phyloP scores from a whole-genome alignment of 202 grass and related monocot genomes.

The Miscanthus sacchariflorus region DNA sequence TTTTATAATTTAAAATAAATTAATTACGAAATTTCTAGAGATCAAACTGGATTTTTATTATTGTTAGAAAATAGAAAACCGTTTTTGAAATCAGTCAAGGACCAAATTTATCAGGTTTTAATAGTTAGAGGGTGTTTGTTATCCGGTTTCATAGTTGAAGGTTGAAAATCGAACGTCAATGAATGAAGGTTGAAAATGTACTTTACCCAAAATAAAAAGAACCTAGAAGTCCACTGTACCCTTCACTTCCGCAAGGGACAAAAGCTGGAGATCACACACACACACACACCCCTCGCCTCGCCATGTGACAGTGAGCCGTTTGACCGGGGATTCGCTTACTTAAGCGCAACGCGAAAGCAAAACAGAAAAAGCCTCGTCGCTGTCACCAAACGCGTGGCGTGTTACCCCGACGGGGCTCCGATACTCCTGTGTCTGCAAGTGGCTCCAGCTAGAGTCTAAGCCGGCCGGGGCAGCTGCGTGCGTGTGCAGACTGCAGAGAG shows the following conservation, averaged over 20 bases:
- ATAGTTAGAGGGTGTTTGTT: no score
- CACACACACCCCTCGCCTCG: not conserved
- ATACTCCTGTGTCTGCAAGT: not conserved
- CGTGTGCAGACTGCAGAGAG: not conserved
- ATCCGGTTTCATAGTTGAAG: no score
- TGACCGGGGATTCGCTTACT: constrained; percentile 11
- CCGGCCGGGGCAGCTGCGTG: not conserved
- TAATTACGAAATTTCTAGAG: no score
- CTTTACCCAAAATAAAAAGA: not conserved
- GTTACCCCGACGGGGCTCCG: not conserved
- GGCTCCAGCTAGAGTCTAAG: not conserved
- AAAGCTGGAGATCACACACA: constrained; percentile 11
- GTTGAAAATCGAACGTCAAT: no score
- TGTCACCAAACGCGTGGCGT: not conserved
- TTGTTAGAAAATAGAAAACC: no score
- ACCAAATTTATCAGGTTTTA: no score
- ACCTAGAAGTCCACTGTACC: constrained; percentile 33
- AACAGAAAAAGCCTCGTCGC: not conserved
- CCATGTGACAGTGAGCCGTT: constrained; percentile 49
- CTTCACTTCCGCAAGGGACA: constrained; percentile 4
- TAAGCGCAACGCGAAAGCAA: not conserved
- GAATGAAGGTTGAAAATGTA: no score
- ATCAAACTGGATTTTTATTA: no score
- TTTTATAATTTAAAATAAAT: no score
- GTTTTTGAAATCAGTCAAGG: no score